Base-by-base conservation (phyloP, 2,329 filamentous ascomycete genomes). In the Aureobasidium sp. region DNA sequence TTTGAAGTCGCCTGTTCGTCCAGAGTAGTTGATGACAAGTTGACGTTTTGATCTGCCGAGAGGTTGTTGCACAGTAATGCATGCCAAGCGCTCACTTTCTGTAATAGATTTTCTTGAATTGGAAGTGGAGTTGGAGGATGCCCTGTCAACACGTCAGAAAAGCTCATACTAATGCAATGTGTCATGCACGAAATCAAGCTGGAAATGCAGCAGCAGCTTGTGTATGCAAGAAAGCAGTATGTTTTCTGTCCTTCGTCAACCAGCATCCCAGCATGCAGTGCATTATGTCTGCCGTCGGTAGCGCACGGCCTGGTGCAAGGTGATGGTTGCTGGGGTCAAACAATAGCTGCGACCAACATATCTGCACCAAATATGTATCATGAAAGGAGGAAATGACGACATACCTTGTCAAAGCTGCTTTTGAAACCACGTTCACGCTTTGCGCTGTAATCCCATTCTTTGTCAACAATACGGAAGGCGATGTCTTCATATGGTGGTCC, bases 401-500 rank as follows among this genome's bases (percentile, higher is more conserved):
- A 67, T 84, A 94, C 91, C 87, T 96, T 97, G 77, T 99, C 94
- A 75, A 97, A 99, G 66, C 89, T 96, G 76, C 92, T 97, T 74
- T 85, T 92, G 77, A 97, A 99, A 1, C 94, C 95, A 64, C 94
- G 84, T 70, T 99, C 94, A 69, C 88, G 85, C 77, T 97, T 97
- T 2, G 93, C 90, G 73, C 91, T 96, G 73, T 97, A 99, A 75
- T 99, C 94, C 94, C 94, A 99, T 76, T 99, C 94, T 66, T 94
- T 93, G 75, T 99, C 94, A 42, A 99, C 92, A 67, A 99, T 97
- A 42, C 93, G 86, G 72, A 99, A 99, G 9, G 93, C 94, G 71
- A 99, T 88, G 71, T 99, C 94, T 75, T 97, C 90, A 72, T 99
- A 99, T 5, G 94, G 94, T 4, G 93, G 89, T 0, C 95, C 94